A percentile compares a stretch with the other conserved stretches of the same genome.
Evolutionary conservation across 805 yeast species (phyloP).

Genomic region (Candida ficus): DNA sequence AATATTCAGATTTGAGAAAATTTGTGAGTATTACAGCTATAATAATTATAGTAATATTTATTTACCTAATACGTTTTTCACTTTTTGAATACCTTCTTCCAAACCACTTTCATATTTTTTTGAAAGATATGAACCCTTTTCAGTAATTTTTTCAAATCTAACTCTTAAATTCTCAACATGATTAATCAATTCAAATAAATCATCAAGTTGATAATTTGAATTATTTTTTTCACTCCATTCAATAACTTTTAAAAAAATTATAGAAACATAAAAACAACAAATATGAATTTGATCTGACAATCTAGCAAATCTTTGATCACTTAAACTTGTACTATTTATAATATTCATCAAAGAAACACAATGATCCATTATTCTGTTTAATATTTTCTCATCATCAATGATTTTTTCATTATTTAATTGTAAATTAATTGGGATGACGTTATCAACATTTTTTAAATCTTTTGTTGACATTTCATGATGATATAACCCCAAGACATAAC

Average conservation of each 20-base stretch:
- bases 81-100: background rate
- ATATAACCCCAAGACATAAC: constrained; percentile 44
- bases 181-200: no score
- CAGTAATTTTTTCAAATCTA: background rate
- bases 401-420: background rate
- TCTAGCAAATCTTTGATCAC: constrained; percentile 52
- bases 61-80: background rate
- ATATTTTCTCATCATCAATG: constrained; percentile 12
- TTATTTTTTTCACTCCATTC: constrained; percentile 16
- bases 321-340: constrained; percentile 18
- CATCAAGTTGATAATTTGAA: constrained; percentile 9
- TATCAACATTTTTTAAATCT: constrained; percentile 2
- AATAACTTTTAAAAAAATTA: constrained; percentile 16
- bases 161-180: background rate
- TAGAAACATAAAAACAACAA: constrained; percentile 16
- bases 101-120: background rate
- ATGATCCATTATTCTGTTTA: constrained; percentile 20
- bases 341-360: constrained; percentile 18
- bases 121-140: background rate
- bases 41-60: no score
- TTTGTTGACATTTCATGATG: constrained; percentile 26
- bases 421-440: background rate
- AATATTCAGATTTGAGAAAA: no score
- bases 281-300: constrained; percentile 67
- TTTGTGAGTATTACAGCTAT: no score